These are phyloP conservation scores for Orbilia brochopaga DNA, from an alignment of 2,329 filamentous ascomycete genomes.

Conservation along the genomic window DNA sequence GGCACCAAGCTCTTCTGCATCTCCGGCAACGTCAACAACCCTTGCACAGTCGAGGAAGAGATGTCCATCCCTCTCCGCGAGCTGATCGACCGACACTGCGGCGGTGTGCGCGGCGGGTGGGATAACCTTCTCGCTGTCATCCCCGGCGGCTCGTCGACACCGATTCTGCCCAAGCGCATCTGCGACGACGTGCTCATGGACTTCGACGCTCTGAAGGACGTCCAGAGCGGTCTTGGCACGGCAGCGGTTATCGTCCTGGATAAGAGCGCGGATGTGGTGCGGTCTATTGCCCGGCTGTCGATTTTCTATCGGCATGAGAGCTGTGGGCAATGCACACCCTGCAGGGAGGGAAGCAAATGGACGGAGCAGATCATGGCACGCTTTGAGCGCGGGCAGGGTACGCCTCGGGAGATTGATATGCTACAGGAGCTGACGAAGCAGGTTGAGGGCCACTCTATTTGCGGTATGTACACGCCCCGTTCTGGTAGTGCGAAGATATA, in stretches of 20 bases:
- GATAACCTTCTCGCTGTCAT: slow-evolving; percentile 96
- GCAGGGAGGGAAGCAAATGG: slow-evolving; percentile 98
- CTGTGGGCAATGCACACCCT: slow-evolving; percentile 98
- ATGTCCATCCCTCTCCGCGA: slow-evolving; percentile 97
- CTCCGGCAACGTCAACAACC: slow-evolving; percentile 98
- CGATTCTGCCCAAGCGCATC: slow-evolving; percentile 84
- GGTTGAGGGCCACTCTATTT: slow-evolving; percentile 98
- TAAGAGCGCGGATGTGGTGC: slow-evolving; percentile 94
- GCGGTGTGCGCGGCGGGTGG: slow-evolving; percentile 94
- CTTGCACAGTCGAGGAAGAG: slow-evolving; percentile 96
- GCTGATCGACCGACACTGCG: slow-evolving; percentile 97
- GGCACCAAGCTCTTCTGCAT: slow-evolving; percentile 99
- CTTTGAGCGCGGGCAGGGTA: slow-evolving; percentile 88
- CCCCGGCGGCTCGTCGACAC: slow-evolving; percentile 93
- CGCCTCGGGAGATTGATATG: slow-evolving; percentile 96
- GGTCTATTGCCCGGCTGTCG: slow-evolving; percentile 87
- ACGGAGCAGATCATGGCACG: slow-evolving; percentile 98
- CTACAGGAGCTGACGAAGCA: slow-evolving; percentile 99
- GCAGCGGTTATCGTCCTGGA: slow-evolving; percentile 99
- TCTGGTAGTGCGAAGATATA: neutral
- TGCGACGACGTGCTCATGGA: slow-evolving; percentile 99
- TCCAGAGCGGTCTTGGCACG: slow-evolving; percentile 93
- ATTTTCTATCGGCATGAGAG: slow-evolving; percentile 99
- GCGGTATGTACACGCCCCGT: slow-evolving; percentile 67
- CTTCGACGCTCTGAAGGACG: slow-evolving; percentile 97